Evolutionary conservation across 2,329 filamentous ascomycete genomes (phyloP).

Genomic region (Aspergillus niger): DNA sequence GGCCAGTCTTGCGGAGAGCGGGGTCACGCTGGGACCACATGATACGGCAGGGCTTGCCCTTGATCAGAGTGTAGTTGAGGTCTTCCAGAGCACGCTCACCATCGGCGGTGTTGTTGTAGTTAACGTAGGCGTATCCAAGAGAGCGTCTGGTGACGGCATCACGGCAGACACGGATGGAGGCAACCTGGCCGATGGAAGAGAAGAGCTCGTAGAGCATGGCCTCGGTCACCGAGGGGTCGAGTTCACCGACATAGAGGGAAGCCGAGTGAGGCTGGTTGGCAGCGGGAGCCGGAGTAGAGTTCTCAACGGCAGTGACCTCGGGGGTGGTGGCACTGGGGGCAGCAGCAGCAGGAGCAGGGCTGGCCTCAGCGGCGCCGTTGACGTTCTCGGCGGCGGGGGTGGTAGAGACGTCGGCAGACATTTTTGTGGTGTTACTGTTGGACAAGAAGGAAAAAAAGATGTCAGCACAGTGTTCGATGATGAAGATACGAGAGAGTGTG

Average conservation of each 20-base stretch:
- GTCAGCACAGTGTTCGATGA: slow-evolving; percentile 9
- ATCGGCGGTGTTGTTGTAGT: slow-evolving; percentile 97
- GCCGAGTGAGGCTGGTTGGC: slow-evolving; percentile 88
- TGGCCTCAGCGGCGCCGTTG: slow-evolving; percentile 62
- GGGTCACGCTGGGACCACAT: slow-evolving; percentile 99
- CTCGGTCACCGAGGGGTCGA: slow-evolving; percentile 96
- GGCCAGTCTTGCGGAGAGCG: slow-evolving; percentile 96
- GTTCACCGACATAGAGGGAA: slow-evolving; percentile 98
- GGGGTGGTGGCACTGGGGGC: slow-evolving; percentile 66
- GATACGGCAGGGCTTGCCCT: slow-evolving; percentile 97
- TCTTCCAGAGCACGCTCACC: slow-evolving; percentile 98
- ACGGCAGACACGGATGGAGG: slow-evolving; percentile 99
- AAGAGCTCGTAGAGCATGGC: slow-evolving; percentile 99
- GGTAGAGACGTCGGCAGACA: slow-evolving; percentile 77
- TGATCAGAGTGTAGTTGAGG: slow-evolving; percentile 99
- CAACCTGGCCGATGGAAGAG: slow-evolving; percentile 97
- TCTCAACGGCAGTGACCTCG: slow-evolving; percentile 44
- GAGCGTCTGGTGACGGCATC: slow-evolving; percentile 98
- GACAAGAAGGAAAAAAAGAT: neutral
- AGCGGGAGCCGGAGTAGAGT: slow-evolving; percentile 65
- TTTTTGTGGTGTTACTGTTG: slow-evolving; percentile 56
- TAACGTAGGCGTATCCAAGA: slow-evolving; percentile 98
- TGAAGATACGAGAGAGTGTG: neutral
- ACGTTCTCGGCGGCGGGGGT: slow-evolving; percentile 66
- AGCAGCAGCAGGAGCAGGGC: slow-evolving; percentile 63